A percentile compares a stretch with the other conserved stretches of the same genome.
These are phyloP conservation scores for Aaosphaeria arxii DNA, from an alignment of 2,329 filamentous ascomycete species.

Conservation along the genomic window DNA sequence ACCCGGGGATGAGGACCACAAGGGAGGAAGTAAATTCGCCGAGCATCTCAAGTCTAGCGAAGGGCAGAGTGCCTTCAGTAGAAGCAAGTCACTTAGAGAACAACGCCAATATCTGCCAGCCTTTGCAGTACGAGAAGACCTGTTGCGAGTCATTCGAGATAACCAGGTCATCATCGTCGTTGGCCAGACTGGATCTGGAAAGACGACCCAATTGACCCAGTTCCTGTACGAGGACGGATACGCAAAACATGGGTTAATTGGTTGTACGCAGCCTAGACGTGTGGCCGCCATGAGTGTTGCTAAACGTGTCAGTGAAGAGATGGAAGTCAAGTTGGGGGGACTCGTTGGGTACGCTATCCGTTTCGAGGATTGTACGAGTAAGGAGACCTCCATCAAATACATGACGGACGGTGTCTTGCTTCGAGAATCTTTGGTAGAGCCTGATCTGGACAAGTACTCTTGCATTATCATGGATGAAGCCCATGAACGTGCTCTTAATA, in stretches of 20 bases:
- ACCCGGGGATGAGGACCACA: slow-evolving; percentile 67
- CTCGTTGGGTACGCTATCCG: slow-evolving; percentile 95
- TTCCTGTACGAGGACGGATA: slow-evolving; percentile 97
- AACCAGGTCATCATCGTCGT: slow-evolving; percentile 98
- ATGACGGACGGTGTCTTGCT: slow-evolving; percentile 98
- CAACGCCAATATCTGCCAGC: slow-evolving; percentile 92
- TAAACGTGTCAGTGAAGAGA: slow-evolving; percentile 96
- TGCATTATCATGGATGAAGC: slow-evolving; percentile 99
- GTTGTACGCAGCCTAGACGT: slow-evolving; percentile 92
- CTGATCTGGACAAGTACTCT: slow-evolving; percentile 91
- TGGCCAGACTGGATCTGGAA: slow-evolving; percentile 94
- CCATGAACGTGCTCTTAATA: slow-evolving; percentile 93
- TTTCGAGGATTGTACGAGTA: slow-evolving; percentile 96
- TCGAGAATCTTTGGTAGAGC: slow-evolving; percentile 87
- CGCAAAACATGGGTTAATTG: slow-evolving; percentile 81
- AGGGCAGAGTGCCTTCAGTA: slow-evolving; percentile 83
- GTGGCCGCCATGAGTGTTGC: slow-evolving; percentile 99
- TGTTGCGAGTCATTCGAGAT: slow-evolving; percentile 87
- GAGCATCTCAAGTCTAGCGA: slow-evolving; percentile 85
- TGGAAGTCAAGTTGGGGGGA: slow-evolving; percentile 87
- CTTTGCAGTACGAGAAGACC: slow-evolving; percentile 91
- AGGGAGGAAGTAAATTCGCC: slow-evolving; percentile 74
- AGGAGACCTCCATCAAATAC: slow-evolving; percentile 95
- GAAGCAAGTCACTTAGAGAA: slow-evolving; percentile 84
- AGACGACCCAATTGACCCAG: slow-evolving; percentile 95